These are phyloP conservation scores for Aspergillus sergii DNA, from an alignment of 2,329 filamentous ascomycete genomes.

Conservation along the genomic window DNA sequence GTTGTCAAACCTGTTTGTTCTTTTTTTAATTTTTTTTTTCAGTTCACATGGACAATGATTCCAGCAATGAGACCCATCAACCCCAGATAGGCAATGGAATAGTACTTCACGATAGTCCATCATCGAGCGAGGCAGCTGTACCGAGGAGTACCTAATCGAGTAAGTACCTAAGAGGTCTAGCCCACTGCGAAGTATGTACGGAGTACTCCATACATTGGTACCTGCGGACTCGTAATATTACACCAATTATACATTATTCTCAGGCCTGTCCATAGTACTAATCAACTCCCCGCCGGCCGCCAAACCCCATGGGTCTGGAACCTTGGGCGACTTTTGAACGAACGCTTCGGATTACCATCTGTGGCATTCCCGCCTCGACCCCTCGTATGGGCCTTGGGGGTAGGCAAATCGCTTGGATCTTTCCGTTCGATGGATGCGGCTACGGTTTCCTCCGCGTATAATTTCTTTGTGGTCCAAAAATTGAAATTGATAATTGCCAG, in stretches of 20 bases:
- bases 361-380: conserved; percentile 29
- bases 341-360: conserved; percentile 35
- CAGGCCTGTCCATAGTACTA: neutral
- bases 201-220: neutral
- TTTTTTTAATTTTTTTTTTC: conserved; percentile 24
- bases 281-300: neutral
- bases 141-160: conserved; percentile 4
- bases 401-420: neutral
- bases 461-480: neutral
- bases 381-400: neutral
- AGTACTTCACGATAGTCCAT: neutral
- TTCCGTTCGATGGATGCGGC: neutral
- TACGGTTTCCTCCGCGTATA: neutral
- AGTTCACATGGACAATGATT: conserved; percentile 37
- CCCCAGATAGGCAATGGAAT: conserved; percentile 12
- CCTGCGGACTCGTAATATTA: conserved; percentile 4
- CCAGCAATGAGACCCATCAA: conserved; percentile 15
- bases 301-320: conserved; percentile 22
- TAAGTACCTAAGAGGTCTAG: neutral
- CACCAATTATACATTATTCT: neutral
- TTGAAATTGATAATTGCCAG: neutral
- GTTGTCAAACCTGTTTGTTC: conserved; percentile 11
- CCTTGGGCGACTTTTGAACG: neutral
- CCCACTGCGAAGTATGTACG: neutral
- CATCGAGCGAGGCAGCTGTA: neutral